Conservation (phyloP, 805 yeast species). For the Yarrowia sp. region DNA sequence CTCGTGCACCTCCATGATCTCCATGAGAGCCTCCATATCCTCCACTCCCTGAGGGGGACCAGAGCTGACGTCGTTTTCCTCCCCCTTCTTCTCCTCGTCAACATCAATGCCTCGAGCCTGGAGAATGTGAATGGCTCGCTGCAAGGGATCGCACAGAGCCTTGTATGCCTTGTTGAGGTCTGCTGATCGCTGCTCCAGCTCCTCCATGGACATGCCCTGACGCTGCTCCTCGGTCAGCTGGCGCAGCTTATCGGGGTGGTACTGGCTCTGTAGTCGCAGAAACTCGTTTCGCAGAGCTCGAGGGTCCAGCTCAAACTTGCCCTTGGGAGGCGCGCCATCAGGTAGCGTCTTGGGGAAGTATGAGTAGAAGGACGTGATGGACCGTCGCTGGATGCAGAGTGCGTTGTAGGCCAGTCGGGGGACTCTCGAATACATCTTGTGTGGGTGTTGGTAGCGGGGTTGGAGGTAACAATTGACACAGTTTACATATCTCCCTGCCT, state of each 20-base stretch:
- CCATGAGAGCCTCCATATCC: conserved; percentile 65
- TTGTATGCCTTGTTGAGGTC: conserved; percentile 79
- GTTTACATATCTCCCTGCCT: not conserved
- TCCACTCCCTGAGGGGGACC: conserved; percentile 51
- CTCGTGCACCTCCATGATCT: conserved; percentile 85
- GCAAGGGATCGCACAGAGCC: conserved; percentile 71
- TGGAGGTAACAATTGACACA: conserved; percentile 14
- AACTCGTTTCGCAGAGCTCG: conserved; percentile 73
- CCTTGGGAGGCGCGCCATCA: conserved; percentile 65
- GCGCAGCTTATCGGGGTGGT: conserved; percentile 78
- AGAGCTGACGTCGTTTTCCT: conserved; percentile 45
- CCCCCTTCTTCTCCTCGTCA: conserved; percentile 46
- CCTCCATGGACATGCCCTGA: conserved; percentile 43
- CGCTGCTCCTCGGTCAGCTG: conserved; percentile 43
- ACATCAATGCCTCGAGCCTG: conserved; percentile 62
- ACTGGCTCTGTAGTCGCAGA: conserved; percentile 69
- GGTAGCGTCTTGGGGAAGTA: conserved; percentile 82
- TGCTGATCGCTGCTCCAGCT: conserved; percentile 55
- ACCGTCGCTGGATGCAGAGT: conserved; percentile 17
- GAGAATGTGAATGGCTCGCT: conserved; percentile 69
- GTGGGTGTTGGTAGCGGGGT: not conserved
- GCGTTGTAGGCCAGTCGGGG: conserved; percentile 1
- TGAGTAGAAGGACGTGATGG: conserved; percentile 55
- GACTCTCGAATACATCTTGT: conserved; percentile 12
- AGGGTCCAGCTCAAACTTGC: conserved; percentile 64